These are phyloP conservation scores for Tuber indicum DNA, from an alignment of 495 filamentous ascomycete species.

Conservation along the genomic window DNA sequence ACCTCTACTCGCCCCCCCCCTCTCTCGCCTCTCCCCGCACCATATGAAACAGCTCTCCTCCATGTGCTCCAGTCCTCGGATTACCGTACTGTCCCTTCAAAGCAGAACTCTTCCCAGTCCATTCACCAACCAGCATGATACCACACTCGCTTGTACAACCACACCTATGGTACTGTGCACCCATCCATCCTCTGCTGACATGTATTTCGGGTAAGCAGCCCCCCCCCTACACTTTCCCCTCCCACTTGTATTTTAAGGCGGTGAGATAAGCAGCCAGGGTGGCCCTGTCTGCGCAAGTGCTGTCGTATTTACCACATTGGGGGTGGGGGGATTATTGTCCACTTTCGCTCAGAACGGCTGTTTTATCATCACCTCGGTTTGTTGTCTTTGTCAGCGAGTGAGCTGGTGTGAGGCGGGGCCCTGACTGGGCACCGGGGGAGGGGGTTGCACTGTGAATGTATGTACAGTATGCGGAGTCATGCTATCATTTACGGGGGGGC, in stretches of 20 bases:
- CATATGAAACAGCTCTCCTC: not conserved
- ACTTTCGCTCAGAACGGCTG: not conserved
- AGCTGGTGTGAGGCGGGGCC: slow-evolving; percentile 1
- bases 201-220: slow-evolving; percentile 5
- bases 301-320: not conserved
- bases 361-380: not conserved
- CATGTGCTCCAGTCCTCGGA: not conserved
- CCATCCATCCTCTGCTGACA: not conserved
- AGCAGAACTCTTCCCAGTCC: not conserved
- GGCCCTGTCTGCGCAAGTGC: not conserved
- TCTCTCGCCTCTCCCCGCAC: not conserved
- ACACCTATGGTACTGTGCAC: not conserved
- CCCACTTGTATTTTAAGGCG: not conserved
- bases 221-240: not conserved
- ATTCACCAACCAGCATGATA: not conserved
- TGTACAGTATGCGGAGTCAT: not conserved
- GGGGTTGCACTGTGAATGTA: not conserved
- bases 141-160: not conserved
- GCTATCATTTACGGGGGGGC: not conserved
- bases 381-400: slow-evolving; percentile 3
- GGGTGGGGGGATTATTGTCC: not conserved
- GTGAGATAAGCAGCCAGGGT: slow-evolving; percentile 3
- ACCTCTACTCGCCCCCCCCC: too few species aligned
- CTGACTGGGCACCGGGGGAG: not conserved
- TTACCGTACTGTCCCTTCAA: not conserved